Evolutionary conservation across 1,284 basidiomycete species (phyloP), one percentile per base, ranked within the genome.

Genomic region (Acaromyces ingoldii): DNA sequence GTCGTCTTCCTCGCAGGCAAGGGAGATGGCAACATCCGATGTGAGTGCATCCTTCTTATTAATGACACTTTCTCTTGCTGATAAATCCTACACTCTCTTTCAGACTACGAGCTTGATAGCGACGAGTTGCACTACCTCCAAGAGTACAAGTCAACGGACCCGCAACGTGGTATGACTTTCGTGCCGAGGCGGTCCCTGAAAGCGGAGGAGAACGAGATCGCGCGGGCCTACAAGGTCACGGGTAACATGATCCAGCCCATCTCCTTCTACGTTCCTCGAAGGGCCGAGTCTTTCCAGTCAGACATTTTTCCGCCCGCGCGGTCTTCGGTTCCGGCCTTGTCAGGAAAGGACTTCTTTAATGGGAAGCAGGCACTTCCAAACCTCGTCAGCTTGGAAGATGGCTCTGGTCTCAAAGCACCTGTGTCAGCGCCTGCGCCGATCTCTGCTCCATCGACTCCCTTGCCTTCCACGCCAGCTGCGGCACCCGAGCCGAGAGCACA

Each of bases 131-230:
- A 72, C 58, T 64, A 68, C 45, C 54, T 71, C 6, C 82, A 84
- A 42, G 92, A 97, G 75, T 84, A 91, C 82, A 90, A 93, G 77
- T 88, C 88, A 2, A 81, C 83, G 30, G 89, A 92, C 53, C 92
- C 93, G 33, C 89, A 96, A 77, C 88, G 92, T 42, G 95, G 95
- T 15, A 88, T 97, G 83, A 89, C 88, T 65, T 93, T 97, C 84
- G 82, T 96, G 28, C 92, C 91, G 5, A 85, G 92, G 25, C 86
- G 91, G 41, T 84, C 88, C 0, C 82, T 97, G 62, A 89, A 84
- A 70, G 86, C 92, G 17, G 79, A 82, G 31, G 90, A 96, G 51
- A 93, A 91, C 76, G 95, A 98, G 77, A 96, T 97, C 65, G 92
- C 91, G 1, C 83, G 91, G 38, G 91, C 88, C 0, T 96, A 90